Percentiles rank a stretch among this genome's conserved stretches.
These are phyloP conservation scores for Cladorrhinum sp. DNA, from an alignment of 2,329 filamentous ascomycete genomes.

Conservation along the genomic window DNA sequence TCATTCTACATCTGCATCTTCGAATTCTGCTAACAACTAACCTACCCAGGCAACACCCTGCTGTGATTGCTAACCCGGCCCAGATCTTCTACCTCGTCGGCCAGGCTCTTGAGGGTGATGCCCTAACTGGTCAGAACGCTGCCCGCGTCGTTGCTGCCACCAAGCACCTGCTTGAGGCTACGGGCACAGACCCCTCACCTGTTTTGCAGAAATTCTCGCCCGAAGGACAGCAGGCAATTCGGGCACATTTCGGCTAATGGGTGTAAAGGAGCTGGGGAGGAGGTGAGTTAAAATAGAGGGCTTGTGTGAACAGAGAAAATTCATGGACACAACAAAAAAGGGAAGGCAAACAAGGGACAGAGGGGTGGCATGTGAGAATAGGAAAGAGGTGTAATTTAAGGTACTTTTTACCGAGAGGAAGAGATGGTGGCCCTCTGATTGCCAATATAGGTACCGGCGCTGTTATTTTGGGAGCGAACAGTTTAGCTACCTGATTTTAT, in stretches of 20 bases:
- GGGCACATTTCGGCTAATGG: conserved; percentile 69
- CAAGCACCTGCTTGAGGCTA: conserved; percentile 71
- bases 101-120: conserved; percentile 86
- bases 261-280: no score
- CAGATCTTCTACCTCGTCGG: conserved; percentile 83
- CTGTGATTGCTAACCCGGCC: conserved; percentile 71
- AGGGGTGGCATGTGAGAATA: neutral
- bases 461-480: neutral
- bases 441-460: neutral
- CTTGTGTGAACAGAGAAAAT: neutral
- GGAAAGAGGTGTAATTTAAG: neutral
- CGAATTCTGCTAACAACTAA: conserved; percentile 6
- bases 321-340: neutral
- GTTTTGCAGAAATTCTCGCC: conserved; percentile 68
- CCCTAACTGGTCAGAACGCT: conserved; percentile 80
- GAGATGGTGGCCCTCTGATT: neutral
- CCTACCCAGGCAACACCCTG: conserved; percentile 71
- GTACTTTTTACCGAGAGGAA: neutral
- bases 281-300: neutral
- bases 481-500: neutral
- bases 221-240: conserved; percentile 77
- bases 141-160: conserved; percentile 72
- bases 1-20: conserved; percentile 3
- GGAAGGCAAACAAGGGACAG: neutral
- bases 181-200: conserved; percentile 71